Base-by-base conservation (phyloP, 1,284 basidiomycete species). In the Somion occarium region DNA sequence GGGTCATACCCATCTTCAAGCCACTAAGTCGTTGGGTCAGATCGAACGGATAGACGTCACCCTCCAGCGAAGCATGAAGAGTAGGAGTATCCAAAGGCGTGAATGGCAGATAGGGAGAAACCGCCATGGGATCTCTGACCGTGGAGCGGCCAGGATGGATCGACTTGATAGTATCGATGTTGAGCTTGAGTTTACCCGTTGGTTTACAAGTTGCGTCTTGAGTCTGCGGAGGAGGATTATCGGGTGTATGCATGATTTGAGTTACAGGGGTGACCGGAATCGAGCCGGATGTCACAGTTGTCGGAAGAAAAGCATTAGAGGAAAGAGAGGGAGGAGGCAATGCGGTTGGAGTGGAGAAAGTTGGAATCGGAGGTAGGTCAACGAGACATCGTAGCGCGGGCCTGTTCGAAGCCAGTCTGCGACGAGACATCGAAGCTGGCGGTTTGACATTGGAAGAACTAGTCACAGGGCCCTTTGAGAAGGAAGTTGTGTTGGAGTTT, bases 231-330 rank as follows among this genome's bases (percentile, higher is more conserved):
- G 66, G 67, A 22, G 67, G 65, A 5, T 55, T 53, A 2, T 59
- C 53, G 15, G 62, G 64, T 1, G 62, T 64, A 34, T 61, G 58
- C 12, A 60, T 49, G 23, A 66, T 61, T 48, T 68, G 67, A n/a
- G 66, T 65, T 2, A 64, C 39, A 15, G 67, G 66, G 1, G 67
- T 69, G 25, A 64, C 55, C 7, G 64, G 64, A 12, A 41, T 53
- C 5, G 19, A 25, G 11, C 27, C 44, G 5, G 27, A 37, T n/a
- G 24, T 26, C 30, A 37, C 20, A 3, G 3, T 38, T 0, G 51
- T 48, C 9, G 49, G 51, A 15, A 52, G 23, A 22, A 9, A 38
- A 20, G 22, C 53, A 39, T 4, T 42, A 43, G 19, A 45, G 19
- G 18, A 34, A 15, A 24, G 56, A 49, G 18, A 53, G 51, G 3